Evolutionary conservation across 2,329 filamentous ascomycete genomes (phyloP).

Genomic region (Paracoccidioides brasiliensis): DNA sequence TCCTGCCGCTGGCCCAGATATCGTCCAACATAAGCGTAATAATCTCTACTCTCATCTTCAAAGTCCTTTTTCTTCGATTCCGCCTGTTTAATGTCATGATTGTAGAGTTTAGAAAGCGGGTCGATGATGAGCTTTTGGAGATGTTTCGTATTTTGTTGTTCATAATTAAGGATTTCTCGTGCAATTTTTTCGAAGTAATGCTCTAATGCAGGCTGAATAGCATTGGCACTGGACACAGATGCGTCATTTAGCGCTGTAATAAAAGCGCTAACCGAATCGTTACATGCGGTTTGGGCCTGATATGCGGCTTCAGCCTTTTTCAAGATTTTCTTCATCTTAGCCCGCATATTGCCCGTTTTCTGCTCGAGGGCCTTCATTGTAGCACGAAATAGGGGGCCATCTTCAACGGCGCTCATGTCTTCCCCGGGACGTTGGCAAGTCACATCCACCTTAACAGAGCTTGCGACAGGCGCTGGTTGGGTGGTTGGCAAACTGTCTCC

Average conservation of each 20-base stretch:
- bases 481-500: constrained; percentile 14
- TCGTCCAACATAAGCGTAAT: constrained; percentile 86
- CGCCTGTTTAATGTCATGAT: constrained; percentile 92
- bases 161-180: constrained; percentile 74
- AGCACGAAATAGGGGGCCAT: constrained; percentile 88
- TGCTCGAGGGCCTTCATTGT: constrained; percentile 95
- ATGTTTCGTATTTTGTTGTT: constrained; percentile 69
- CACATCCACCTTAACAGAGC: constrained; percentile 67
- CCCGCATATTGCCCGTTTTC: constrained; percentile 87
- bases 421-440: constrained; percentile 72
- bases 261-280: constrained; percentile 71
- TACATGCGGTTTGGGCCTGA: constrained; percentile 65
- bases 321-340: constrained; percentile 89
- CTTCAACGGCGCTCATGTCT: constrained; percentile 72
- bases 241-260: constrained; percentile 78
- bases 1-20: constrained; percentile 96
- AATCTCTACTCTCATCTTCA: constrained; percentile 96
- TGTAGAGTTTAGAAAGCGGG: constrained; percentile 80
- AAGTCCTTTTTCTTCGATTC: constrained; percentile 96
- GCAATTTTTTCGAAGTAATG: constrained; percentile 98
- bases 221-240: constrained; percentile 81
- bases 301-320: constrained; percentile 87
- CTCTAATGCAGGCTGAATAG: constrained; percentile 90
- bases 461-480: constrained; percentile 16
- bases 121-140: constrained; percentile 92